Evolutionary conservation across 2,329 filamentous ascomycete species (phyloP).

Genomic region (Alternaria postmessia): DNA sequence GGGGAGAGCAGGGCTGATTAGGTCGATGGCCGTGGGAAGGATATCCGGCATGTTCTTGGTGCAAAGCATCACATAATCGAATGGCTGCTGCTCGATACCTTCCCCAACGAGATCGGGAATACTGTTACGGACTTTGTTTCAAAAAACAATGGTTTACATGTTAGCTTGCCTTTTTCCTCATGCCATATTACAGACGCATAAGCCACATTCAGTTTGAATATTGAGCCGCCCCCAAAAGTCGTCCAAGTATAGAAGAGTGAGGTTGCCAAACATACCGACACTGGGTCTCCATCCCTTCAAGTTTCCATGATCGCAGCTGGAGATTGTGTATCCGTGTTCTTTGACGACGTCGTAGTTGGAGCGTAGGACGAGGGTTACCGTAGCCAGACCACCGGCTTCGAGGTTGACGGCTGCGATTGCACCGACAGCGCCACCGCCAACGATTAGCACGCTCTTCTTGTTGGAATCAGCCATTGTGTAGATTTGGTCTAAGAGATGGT

Average conservation of each 20-base stretch:
- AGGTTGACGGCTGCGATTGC: constrained; percentile 65
- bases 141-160: background rate
- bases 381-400: constrained; percentile 60
- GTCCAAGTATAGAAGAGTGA: background rate
- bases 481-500: background rate
- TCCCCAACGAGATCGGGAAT: constrained; percentile 57
- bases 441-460: constrained; percentile 57
- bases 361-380: constrained; percentile 63
- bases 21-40: constrained; percentile 57
- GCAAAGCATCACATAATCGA: constrained; percentile 64
- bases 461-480: constrained; percentile 32
- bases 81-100: constrained; percentile 47
- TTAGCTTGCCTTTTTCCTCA: background rate
- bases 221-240: too few relatives aligned
- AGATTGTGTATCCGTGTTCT: constrained; percentile 61
- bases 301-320: constrained; percentile 64
- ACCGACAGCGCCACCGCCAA: constrained; percentile 66
- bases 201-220: too few relatives aligned
- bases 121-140: constrained; percentile 54
- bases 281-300: constrained; percentile 61
- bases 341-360: constrained; percentile 63
- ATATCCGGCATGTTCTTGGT: constrained; percentile 68
- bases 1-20: constrained; percentile 63
- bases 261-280: constrained; percentile 39
- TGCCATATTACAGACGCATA: too few relatives aligned